A percentile compares a stretch with the other conserved stretches of the same genome.
These are phyloP conservation scores for Phytophthora nicotianae DNA, from an alignment of 352 stramenopile species.

Conservation along the genomic window DNA sequence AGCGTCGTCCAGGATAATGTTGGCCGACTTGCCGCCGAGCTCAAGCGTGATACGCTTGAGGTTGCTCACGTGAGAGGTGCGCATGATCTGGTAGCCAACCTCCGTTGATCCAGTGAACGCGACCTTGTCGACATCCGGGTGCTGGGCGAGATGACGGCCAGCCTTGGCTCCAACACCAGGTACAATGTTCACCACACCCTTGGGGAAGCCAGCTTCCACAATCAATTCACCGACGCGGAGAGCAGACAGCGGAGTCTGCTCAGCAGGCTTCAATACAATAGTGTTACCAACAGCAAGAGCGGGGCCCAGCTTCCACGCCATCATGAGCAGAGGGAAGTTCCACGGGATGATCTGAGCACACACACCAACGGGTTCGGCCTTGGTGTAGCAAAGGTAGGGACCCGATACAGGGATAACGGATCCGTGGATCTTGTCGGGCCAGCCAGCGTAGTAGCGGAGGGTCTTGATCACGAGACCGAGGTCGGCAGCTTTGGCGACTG, in stretches of 20 bases:
- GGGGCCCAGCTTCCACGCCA: slow-evolving; percentile 93
- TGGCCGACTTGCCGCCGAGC: slow-evolving; percentile 73
- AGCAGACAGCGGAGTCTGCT: slow-evolving; percentile 93
- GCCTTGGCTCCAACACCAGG: slow-evolving; percentile 51
- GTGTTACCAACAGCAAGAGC: slow-evolving; percentile 92
- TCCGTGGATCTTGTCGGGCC: slow-evolving; percentile 85
- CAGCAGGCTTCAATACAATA: slow-evolving; percentile 93
- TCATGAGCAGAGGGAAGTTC: slow-evolving; percentile 98
- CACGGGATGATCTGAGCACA: slow-evolving; percentile 72
- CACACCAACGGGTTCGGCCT: slow-evolving; percentile 86
- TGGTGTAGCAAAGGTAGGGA: slow-evolving; percentile 65
- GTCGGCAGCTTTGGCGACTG: slow-evolving; percentile 77
- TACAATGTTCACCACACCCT: slow-evolving; percentile 87
- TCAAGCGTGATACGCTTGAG: slow-evolving; percentile 80
- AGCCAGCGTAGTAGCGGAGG: slow-evolving; percentile 94
- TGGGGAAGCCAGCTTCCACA: slow-evolving; percentile 71
- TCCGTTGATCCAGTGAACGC: slow-evolving; percentile 72
- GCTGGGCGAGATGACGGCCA: slow-evolving; percentile 41
- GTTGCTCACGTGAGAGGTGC: slow-evolving; percentile 55
- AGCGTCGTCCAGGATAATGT: slow-evolving; percentile 72
- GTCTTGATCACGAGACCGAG: slow-evolving; percentile 79
- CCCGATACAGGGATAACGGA: slow-evolving; percentile 63
- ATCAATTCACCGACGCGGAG: slow-evolving; percentile 89
- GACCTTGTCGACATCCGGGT: slow-evolving; percentile 77
- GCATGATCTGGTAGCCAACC: slow-evolving; percentile 67